Evolutionary conservation across 2,329 filamentous ascomycete species (phyloP).

Genomic region (Grosmannia serpens): DNA sequence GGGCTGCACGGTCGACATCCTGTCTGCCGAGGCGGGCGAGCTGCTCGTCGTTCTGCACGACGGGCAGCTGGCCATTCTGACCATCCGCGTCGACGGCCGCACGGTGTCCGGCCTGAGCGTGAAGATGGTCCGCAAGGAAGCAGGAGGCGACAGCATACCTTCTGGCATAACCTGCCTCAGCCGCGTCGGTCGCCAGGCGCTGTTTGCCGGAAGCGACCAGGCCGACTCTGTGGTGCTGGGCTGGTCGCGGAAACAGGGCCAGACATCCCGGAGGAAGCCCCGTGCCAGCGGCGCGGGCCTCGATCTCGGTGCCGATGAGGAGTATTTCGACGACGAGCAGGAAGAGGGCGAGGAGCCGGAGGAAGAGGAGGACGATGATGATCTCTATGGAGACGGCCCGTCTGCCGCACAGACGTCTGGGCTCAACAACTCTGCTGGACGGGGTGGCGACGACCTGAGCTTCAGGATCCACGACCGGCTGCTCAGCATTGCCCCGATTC

Average conservation of each 20-base stretch:
- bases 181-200: constrained; percentile 50
- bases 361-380: constrained; percentile 49
- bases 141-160: constrained; percentile 51
- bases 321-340: constrained; percentile 26
- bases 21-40: constrained; percentile 69
- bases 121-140: constrained; percentile 48
- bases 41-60: constrained; percentile 71
- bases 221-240: constrained; percentile 71
- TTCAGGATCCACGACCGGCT: constrained; percentile 72
- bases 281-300: constrained; percentile 31
- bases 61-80: constrained; percentile 63
- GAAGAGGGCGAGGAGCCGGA: constrained; percentile 44
- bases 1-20: constrained; percentile 62
- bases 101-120: constrained; percentile 82
- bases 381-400: constrained; percentile 52
- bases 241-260: constrained; percentile 58
- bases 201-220: constrained; percentile 82
- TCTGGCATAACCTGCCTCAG: constrained; percentile 58
- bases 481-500: constrained; percentile 68
- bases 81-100: constrained; percentile 79
- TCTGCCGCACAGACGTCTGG: constrained; percentile 8
- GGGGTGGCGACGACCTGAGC: constrained; percentile 45
- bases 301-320: constrained; percentile 24
- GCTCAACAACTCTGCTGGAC: constrained; percentile 20
- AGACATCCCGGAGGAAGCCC: constrained; percentile 50